These are phyloP conservation scores for Quillaja saponaria DNA, from an alignment of 306 rosid genomes.

Conservation along the genomic window DNA sequence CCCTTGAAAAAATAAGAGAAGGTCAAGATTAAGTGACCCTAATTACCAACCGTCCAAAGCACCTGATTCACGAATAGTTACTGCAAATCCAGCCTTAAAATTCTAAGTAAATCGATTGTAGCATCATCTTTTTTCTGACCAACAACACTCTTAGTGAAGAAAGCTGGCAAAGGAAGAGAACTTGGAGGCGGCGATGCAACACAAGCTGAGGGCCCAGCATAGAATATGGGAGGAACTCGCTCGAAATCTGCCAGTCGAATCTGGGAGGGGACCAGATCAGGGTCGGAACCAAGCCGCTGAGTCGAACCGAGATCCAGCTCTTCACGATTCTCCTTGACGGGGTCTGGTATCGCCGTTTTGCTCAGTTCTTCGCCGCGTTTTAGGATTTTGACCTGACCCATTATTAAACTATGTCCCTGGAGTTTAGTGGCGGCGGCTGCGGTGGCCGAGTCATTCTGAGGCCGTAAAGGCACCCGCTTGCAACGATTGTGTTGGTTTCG, in stretches of 20 bases:
- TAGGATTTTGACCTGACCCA: constrained; percentile 45
- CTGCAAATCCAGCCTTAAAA: constrained; percentile 35
- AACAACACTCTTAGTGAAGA: constrained; percentile 34
- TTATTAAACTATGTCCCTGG: constrained; percentile 8
- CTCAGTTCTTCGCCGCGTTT: constrained; percentile 42
- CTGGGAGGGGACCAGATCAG: neutral
- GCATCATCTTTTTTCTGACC: constrained; percentile 26
- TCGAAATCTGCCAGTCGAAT: neutral
- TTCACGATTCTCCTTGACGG: neutral
- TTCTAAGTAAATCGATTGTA: constrained; percentile 36
- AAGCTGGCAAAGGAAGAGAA: constrained; percentile 56
- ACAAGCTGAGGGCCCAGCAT: constrained; percentile 44
- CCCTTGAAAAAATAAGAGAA: constrained; percentile 58
- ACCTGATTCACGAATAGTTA: neutral
- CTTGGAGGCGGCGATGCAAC: constrained; percentile 53
- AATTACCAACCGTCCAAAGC: neutral
- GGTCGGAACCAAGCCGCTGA: constrained; percentile 1
- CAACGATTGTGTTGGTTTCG: constrained; percentile 25
- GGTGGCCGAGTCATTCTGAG: constrained; percentile 8
- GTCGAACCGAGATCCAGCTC: constrained; percentile 6
- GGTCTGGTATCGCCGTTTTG: neutral
- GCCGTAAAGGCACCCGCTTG: constrained; percentile 15
- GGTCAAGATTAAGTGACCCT: constrained; percentile 28
- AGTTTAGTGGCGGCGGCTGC: constrained; percentile 6
- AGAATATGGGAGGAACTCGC: constrained; percentile 7